Conservation (phyloP, 352 stramenopile genomes). For the Globisporangium polare region DNA sequence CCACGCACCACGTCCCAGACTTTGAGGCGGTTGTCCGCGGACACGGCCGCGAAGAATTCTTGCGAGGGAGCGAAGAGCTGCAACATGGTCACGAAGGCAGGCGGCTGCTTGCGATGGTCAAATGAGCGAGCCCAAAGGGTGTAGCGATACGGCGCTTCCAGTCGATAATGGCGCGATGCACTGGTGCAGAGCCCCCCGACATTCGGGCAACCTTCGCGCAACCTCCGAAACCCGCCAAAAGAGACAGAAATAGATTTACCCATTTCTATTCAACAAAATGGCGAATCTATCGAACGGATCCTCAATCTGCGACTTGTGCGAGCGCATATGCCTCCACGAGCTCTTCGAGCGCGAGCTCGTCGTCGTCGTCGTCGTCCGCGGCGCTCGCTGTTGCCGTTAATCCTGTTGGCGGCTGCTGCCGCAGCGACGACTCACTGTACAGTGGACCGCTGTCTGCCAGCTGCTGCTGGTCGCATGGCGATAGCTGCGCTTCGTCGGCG, state of each 20-base stretch:
- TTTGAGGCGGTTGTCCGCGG: constrained; percentile 79
- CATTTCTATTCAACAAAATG: neutral
- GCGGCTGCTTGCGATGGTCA: constrained; percentile 10
- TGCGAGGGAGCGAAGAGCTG: constrained; percentile 74
- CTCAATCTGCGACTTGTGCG: constrained; percentile 14
- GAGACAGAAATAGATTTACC: neutral
- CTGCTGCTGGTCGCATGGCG: neutral
- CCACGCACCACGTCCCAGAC: constrained; percentile 72
- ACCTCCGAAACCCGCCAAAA: constrained; percentile 1
- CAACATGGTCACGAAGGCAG: constrained; percentile 30
- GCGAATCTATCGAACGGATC: neutral
- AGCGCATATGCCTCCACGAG: constrained; percentile 15
- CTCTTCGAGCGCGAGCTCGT: constrained; percentile 20
- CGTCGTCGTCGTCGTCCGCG: constrained; percentile 15
- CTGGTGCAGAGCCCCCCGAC: constrained; percentile 51
- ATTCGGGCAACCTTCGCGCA: constrained; percentile 29
- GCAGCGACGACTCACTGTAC: neutral
- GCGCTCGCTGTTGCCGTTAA: neutral
- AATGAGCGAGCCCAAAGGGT: constrained; percentile 13
- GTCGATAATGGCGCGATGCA: constrained; percentile 22
- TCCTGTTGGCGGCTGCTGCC: neutral
- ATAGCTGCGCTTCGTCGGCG: neutral
- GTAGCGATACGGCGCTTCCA: constrained; percentile 2
- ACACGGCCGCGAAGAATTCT: constrained; percentile 75
- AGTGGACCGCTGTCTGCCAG: neutral